Conservation (phyloP, 257 asterid species). For the Mitragyna speciosa region DNA sequence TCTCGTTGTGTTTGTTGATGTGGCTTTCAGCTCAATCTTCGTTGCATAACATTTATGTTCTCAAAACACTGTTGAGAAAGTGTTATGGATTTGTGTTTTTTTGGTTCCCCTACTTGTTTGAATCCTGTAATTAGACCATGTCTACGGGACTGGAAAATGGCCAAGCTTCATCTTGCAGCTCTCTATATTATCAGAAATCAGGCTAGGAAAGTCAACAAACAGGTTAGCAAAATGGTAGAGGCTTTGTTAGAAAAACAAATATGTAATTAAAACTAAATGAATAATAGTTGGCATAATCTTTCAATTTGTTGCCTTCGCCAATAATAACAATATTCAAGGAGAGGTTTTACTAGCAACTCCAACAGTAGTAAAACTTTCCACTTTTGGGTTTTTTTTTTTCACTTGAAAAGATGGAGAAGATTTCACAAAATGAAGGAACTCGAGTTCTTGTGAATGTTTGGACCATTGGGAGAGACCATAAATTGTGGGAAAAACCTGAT, state of each 20-base stretch:
- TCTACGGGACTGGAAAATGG: not conserved
- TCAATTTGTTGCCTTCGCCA: not conserved
- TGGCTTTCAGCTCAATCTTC: not conserved
- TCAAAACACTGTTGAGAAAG: not conserved
- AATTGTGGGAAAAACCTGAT: no score
- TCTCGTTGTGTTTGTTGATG: not conserved
- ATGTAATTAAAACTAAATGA: no score
- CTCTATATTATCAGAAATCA: not conserved
- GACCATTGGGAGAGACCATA: no score
- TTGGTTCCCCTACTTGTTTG: not conserved
- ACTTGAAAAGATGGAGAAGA: no score
- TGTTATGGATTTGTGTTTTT: not conserved
- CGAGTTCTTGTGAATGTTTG: no score
- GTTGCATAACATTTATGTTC: not conserved
- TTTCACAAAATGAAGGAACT: no score
- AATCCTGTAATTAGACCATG: not conserved
- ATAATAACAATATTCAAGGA: no score
- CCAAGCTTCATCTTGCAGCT: not conserved
- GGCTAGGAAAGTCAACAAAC: not conserved
- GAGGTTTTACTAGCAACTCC: not conserved
- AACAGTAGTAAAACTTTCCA: not conserved
- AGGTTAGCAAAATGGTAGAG: not conserved
- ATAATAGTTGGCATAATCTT: no score
- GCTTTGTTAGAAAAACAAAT: no score
- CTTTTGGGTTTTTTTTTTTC: no score